Evolutionary conservation across 129 eudicot species (phyloP).

Genomic region (Erigeron canadensis): DNA sequence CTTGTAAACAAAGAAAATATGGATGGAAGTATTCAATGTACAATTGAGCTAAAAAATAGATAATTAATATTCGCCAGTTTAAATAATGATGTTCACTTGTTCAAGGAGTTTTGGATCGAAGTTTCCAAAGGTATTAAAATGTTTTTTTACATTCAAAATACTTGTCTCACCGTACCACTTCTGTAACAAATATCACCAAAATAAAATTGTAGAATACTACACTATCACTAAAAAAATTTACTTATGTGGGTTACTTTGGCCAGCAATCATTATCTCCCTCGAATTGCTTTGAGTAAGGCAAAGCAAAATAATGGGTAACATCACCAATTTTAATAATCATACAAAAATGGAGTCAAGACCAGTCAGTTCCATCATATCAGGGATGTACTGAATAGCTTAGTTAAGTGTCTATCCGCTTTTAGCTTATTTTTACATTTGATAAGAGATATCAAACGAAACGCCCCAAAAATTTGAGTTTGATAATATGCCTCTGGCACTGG

Average conservation of each 20-base stretch:
- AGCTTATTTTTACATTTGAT: too few species aligned
- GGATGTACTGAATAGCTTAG: too few species aligned
- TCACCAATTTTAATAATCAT: background rate
- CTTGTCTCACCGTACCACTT: slow-evolving; percentile 3
- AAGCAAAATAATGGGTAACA: slow-evolving; percentile 6
- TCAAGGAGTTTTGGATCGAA: background rate
- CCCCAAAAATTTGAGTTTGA: background rate
- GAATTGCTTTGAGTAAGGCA: background rate
- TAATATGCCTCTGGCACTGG: background rate
- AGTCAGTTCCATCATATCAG: background rate
- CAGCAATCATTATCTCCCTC: slow-evolving; percentile 4
- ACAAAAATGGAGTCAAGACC: background rate
- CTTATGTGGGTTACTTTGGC: background rate
- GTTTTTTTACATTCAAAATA: background rate
- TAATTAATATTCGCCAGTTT: background rate
- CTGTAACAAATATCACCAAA: background rate
- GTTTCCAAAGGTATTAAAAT: slow-evolving; percentile 6
- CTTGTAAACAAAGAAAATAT: background rate
- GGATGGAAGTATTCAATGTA: background rate
- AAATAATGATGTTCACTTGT: background rate
- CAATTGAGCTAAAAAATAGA: slow-evolving; percentile 1
- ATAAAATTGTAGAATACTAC: background rate
- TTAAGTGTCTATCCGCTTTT: too few species aligned
- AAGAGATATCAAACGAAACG: too few species aligned
- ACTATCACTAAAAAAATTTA: background rate